Base-by-base conservation (phyloP, 768 basidiomycete species). In the Lyophyllum decastes region DNA sequence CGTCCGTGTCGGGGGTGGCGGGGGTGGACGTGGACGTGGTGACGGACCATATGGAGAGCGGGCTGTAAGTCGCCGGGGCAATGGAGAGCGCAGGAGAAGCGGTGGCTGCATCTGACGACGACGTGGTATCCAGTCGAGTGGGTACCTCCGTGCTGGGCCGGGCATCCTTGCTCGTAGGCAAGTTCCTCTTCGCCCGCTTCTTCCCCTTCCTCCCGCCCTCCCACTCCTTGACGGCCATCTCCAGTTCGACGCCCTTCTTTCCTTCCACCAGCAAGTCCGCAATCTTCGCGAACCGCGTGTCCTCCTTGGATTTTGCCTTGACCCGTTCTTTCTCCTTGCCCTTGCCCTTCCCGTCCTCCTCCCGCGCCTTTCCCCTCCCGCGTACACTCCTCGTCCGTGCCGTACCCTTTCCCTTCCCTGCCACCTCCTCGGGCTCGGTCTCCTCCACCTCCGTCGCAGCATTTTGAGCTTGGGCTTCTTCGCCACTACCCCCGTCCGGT, bases 231-330 rank as follows among this genome's bases (percentile, higher is more conserved):
- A 90, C 79, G 7, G 87, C 88, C 2, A 69, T 72, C 64, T 84
- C 85, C 25, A 91, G 78, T 54, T 82, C 86, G 22, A 72, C 66
- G 0, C 89, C 89, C 61, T 76, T 84, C 69, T 87, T 86, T 9
- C 90, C 89, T 60, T 83, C 82, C 0, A 82, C 84, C 22, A 90
- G 76, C 19, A 90, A 72, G 45, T 82, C 79, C 5, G 86, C 87
- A 38, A 91, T 90, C 73, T 88, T 88, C 22, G 79, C 82, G 60
- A 84, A 83, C 33, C 89, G 77, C 62, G 78, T 81, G 67, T 79
- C 79, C 48, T 79, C 83, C 58, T 58, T 57, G 19, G 21, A 47
- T 49, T 44, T 50, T 26, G 16, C 25, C 35, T 52, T 52, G n/a
- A n/a, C n/a, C n/a, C n/a, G n/a, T 17, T 4, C 41, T 25, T 45